Percentiles rank a stretch among this genome's conserved stretches.
phyloP scores from a whole-genome alignment of 148 eudicot species.

The Diospyros kaki region DNA sequence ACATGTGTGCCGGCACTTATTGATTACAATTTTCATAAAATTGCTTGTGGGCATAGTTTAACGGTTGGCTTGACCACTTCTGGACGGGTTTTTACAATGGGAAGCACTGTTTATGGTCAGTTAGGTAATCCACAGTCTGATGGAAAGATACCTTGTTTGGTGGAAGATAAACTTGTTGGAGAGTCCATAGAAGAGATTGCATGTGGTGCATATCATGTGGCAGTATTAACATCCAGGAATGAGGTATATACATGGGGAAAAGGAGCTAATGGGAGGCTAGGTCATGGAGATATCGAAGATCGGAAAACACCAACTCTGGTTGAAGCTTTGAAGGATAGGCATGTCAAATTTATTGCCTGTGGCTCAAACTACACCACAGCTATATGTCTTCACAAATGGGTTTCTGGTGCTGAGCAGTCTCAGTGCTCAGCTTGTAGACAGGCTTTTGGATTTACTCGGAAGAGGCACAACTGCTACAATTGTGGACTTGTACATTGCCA shows the following conservation, averaged over 20 bases:
- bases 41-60: constrained; percentile 94
- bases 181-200: constrained; percentile 80
- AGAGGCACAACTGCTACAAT: constrained; percentile 95
- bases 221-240: constrained; percentile 70
- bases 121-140: constrained; percentile 78
- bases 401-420: constrained; percentile 95
- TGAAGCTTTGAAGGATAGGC: constrained; percentile 82
- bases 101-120: constrained; percentile 94
- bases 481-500: constrained; percentile 98
- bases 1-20: constrained; percentile 91
- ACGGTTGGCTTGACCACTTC: constrained; percentile 82
- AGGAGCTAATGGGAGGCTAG: constrained; percentile 97
- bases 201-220: constrained; percentile 92
- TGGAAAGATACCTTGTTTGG: constrained; percentile 81
- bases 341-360: constrained; percentile 77
- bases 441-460: constrained; percentile 92
- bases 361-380: constrained; percentile 88
- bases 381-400: constrained; percentile 96
- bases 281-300: constrained; percentile 93
- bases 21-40: constrained; percentile 75
- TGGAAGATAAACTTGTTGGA: constrained; percentile 58
- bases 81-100: constrained; percentile 85
- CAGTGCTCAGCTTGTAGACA: constrained; percentile 94
- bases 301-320: constrained; percentile 75
- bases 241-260: constrained; percentile 99